Evolutionary conservation across 2,329 filamentous ascomycete genomes (phyloP), one percentile per base, ranked within the genome.

Genomic region (Talaromyces albobiverticillius): DNA sequence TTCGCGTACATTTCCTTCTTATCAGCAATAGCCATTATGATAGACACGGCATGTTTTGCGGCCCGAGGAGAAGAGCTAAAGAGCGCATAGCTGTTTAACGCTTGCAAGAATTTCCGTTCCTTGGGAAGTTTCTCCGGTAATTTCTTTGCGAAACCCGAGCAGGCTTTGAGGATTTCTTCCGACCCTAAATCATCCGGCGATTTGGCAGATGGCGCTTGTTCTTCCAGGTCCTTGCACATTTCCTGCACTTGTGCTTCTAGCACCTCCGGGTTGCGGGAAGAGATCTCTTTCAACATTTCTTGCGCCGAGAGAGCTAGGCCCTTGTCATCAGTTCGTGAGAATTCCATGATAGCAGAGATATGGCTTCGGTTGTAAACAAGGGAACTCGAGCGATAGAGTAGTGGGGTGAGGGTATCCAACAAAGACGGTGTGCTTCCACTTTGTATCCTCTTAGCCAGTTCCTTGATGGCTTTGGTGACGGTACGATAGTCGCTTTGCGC

Each of bases 331-430:
- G 85, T 92, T 64, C 90, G 87, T 10, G 92, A 91, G 64, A 87
- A 89, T 55, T 91, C 87, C 77, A 97, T 89, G 59, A 97, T 93
- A 0, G 90, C 86, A 3, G 92, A 85, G 16, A 99, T 85, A 67
- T 99, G 92, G 67, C 93, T 97, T 65, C 89, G 86, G 74, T 96
- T 99, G 76, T 95, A 96, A 60, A 96, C 82, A 59, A 99, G 80
- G 55, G 90, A 86, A 31, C 90, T 88, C 52, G 87, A 87, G 41
- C 90, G 85, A 67, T 95, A 96, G 4, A 97, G 76, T 14, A 99
- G 78, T 4, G 91, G 88, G 5, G 87, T 82, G 23, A 99, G 70
- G 0, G 90, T 95, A 32, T 95, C 90, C 3, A 95, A 75, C 45
- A 94, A 79, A 25, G 58, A 82, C 71, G 51, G 81, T 80, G 43